Percentiles rank a stretch among this genome's conserved stretches.
phyloP scores from a whole-genome alignment of 805 yeast genomes.

The Candida xiaguanensis region DNA sequence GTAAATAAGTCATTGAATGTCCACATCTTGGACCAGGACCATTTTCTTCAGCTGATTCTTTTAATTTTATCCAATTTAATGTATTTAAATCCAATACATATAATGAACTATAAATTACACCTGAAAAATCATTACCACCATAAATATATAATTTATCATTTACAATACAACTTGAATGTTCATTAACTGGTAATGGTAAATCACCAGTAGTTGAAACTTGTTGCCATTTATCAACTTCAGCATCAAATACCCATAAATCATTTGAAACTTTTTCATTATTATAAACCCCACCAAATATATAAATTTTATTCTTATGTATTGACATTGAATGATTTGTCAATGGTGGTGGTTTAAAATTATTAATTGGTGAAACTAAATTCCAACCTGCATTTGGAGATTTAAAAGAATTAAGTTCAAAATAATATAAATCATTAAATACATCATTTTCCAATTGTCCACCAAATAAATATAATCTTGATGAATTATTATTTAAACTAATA shows the following conservation, averaged over 20 bases:
- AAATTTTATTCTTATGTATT: constrained; percentile 71
- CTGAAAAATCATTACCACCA: constrained; percentile 84
- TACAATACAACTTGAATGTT: constrained; percentile 81
- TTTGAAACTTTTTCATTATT: constrained; percentile 64
- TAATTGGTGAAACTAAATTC: constrained; percentile 62
- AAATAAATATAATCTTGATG: constrained; percentile 67
- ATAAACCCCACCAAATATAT: constrained; percentile 86
- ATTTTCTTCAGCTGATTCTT: constrained; percentile 41
- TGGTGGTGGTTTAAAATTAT: constrained; percentile 63
- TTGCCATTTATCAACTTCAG: constrained; percentile 64
- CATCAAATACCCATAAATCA: constrained; percentile 80
- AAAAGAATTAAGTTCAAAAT: constrained; percentile 83
- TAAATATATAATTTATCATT: constrained; percentile 76
- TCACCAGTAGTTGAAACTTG: constrained; percentile 65
- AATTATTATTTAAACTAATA: constrained; percentile 46
- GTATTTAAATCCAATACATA: constrained; percentile 74
- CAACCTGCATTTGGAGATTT: constrained; percentile 80
- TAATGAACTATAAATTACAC: constrained; percentile 61
- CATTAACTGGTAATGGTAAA: constrained; percentile 83
- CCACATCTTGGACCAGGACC: constrained; percentile 87
- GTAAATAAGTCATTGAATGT: constrained; percentile 75
- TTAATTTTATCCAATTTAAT: constrained; percentile 69
- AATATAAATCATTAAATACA: constrained; percentile 78
- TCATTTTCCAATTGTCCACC: constrained; percentile 93
- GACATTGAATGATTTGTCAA: constrained; percentile 89